Conservation (phyloP, 139 green algal species). For the Ettlia oleoabundans region DNA sequence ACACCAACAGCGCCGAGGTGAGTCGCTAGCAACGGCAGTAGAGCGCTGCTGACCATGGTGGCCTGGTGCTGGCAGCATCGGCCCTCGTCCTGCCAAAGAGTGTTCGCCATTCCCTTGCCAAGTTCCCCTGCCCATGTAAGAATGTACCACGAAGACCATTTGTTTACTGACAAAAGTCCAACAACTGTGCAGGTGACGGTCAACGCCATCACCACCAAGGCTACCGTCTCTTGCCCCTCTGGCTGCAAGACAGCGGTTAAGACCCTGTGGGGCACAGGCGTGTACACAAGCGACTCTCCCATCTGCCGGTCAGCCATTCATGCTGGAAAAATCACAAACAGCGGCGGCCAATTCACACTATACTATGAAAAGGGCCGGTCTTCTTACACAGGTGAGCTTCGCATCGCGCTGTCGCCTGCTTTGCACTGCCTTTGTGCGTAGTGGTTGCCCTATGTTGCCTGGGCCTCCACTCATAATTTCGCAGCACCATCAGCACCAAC, state of each 20-base stretch:
- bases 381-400: background rate
- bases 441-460: background rate
- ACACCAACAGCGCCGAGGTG: too few relatives aligned
- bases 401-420: too few relatives aligned
- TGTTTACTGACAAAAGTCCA: too few relatives aligned
- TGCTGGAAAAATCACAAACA: background rate
- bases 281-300: background rate
- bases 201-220: background rate
- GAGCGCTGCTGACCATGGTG: too few relatives aligned
- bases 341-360: background rate
- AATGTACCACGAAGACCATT: too few relatives aligned
- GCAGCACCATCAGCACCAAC: background rate
- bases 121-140: too few relatives aligned
- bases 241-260: background rate
- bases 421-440: background rate
- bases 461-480: too few relatives aligned
- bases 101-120: background rate
- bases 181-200: background rate
- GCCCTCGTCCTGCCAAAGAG: background rate
- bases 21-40: too few relatives aligned
- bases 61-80: too few relatives aligned
- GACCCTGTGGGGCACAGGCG: background rate
- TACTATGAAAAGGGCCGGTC: background rate
- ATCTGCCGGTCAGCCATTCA: slow-evolving; percentile 15
- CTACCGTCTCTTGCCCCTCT: background rate